A percentile compares a stretch with the other conserved stretches of the same genome.
Conservation (phyloP, 768 basidiomycete species). For the Hypholoma sublateritium region DNA sequence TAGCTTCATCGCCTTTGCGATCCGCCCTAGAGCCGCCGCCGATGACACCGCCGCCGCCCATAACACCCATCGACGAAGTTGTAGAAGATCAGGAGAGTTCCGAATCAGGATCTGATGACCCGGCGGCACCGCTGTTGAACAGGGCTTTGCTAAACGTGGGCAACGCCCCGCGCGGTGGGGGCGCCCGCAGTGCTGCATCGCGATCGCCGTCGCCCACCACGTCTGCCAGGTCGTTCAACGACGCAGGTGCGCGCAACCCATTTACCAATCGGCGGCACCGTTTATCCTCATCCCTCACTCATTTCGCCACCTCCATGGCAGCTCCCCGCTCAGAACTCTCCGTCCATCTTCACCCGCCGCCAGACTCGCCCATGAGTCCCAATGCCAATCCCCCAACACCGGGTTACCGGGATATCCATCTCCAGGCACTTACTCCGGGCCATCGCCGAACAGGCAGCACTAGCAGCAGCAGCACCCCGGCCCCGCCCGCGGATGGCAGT, state of each 20-base stretch:
- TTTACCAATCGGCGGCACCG: slow-evolving; percentile 74
- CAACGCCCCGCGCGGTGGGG: not conserved
- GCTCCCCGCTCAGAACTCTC: slow-evolving; percentile 66
- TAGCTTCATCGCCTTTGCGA: slow-evolving; percentile 69
- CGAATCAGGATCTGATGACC: slow-evolving; percentile 35
- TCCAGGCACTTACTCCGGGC: slow-evolving; percentile 56
- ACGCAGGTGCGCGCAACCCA: slow-evolving; percentile 82
- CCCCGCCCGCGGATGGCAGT: slow-evolving; percentile 10
- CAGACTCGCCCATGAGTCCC: slow-evolving; percentile 76
- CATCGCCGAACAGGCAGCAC: slow-evolving; percentile 39
- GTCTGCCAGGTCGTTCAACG: slow-evolving; percentile 55
- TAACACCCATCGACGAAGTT: slow-evolving; percentile 75
- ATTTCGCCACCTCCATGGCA: slow-evolving; percentile 58
- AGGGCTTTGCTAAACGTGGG: slow-evolving; percentile 2
- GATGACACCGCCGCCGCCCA: slow-evolving; percentile 63
- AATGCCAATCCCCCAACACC: slow-evolving; percentile 85
- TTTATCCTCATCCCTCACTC: slow-evolving; percentile 60
- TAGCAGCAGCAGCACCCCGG: slow-evolving; percentile 6
- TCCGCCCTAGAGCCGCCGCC: slow-evolving; percentile 42
- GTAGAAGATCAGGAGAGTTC: slow-evolving; percentile 35
- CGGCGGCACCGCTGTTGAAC: slow-evolving; percentile 24
- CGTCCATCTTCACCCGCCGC: slow-evolving; percentile 73
- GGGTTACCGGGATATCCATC: slow-evolving; percentile 76
- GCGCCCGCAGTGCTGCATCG: slow-evolving; percentile 38
- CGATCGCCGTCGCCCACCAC: slow-evolving; percentile 40